These are phyloP conservation scores for Penicillium sp. DNA, from an alignment of 2,329 filamentous ascomycete genomes.

Conservation along the genomic window DNA sequence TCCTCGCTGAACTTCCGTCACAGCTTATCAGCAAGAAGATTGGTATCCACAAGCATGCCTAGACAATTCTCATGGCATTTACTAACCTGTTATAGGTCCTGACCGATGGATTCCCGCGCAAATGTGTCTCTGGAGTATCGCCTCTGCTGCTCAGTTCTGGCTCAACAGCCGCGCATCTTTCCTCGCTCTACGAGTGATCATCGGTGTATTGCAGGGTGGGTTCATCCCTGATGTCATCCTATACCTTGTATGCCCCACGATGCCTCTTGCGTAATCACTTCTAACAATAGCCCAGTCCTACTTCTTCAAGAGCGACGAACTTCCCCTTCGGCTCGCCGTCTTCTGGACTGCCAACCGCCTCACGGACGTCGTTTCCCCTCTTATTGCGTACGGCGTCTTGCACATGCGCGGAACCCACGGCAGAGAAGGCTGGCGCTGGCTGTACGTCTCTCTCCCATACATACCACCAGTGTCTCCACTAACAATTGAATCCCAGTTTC, in stretches of 20 bases:
- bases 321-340: conserved; percentile 41
- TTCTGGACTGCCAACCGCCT: conserved; percentile 45
- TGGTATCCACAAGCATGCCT: neutral
- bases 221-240: conserved; percentile 4
- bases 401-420: conserved; percentile 49
- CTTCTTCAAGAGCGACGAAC: conserved; percentile 43
- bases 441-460: conserved; percentile 22
- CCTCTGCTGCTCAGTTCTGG: neutral
- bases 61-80: neutral
- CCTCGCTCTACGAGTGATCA: neutral
- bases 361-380: conserved; percentile 38
- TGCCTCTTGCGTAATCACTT: neutral
- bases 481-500: conserved; percentile 25
- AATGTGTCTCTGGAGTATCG: conserved; percentile 8
- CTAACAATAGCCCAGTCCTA: conserved; percentile 31
- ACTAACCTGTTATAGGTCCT: neutral
- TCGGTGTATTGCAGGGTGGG: neutral
- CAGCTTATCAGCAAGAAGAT: conserved; percentile 6
- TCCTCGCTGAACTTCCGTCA: conserved; percentile 30
- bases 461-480: neutral
- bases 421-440: conserved; percentile 49
- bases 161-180: conserved; percentile 2
- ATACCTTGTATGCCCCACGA: neutral
- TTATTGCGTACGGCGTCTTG: conserved; percentile 43
- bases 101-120: conserved; percentile 5